phyloP scores from a whole-genome alignment of 345 rosid species.

The Boechera retrofracta region DNA sequence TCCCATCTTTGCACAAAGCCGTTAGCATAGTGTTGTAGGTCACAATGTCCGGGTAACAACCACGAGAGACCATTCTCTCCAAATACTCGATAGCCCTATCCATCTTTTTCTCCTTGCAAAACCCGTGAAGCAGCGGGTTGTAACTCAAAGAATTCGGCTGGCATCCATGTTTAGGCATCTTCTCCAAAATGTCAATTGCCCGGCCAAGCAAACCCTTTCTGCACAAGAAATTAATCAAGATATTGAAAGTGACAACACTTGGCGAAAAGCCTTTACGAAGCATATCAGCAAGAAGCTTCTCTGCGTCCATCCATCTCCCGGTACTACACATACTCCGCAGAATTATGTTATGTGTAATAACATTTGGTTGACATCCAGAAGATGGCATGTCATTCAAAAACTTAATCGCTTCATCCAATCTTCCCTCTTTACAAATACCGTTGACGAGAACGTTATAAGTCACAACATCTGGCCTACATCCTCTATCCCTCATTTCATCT shows the following conservation, averaged over 20 bases:
- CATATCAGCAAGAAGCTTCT: conserved; percentile 77
- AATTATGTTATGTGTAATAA: conserved; percentile 75
- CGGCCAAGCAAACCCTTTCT: conserved; percentile 77
- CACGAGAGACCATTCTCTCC: conserved; percentile 83
- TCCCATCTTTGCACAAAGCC: conserved; percentile 86
- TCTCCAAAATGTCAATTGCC: conserved; percentile 81
- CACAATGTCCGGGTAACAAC: conserved; percentile 92
- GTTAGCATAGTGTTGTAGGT: conserved; percentile 86
- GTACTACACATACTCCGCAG: conserved; percentile 84
- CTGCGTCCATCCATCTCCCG: conserved; percentile 93
- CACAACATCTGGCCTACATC: conserved; percentile 83
- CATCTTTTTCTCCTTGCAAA: conserved; percentile 91
- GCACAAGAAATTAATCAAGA: conserved; percentile 86
- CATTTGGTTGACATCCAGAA: conserved; percentile 77
- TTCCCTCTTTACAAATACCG: conserved; percentile 86
- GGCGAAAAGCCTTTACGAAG: conserved; percentile 77
- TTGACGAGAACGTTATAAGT: conserved; percentile 87
- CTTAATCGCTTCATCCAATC: conserved; percentile 82
- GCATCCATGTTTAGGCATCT: conserved; percentile 85
- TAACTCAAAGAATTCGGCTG: conserved; percentile 81
- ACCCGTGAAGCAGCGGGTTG: conserved; percentile 82
- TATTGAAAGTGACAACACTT: conserved; percentile 89
- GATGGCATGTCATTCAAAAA: conserved; percentile 74
- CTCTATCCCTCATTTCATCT: conserved; percentile 81
- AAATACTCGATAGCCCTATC: conserved; percentile 79